Base-by-base conservation (phyloP, 805 yeast species). In the Dipodascopsis uninucleata region DNA sequence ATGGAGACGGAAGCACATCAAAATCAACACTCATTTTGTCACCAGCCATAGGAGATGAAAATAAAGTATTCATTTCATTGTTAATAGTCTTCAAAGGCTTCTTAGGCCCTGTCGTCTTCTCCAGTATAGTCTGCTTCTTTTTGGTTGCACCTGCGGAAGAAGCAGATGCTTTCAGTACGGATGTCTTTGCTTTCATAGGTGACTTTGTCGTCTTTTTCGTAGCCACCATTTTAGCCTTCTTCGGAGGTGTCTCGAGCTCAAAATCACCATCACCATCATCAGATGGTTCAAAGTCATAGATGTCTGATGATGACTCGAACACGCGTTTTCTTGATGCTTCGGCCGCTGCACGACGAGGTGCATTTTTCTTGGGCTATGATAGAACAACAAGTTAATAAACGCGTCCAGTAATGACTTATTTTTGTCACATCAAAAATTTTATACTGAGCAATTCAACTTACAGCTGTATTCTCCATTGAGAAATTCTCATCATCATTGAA, bases 251-350 rank as follows among this genome's bases (percentile, higher is more conserved):
- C 41, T 39, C 35, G 14, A 28, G 22, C 21, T 38, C 46, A 26
- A 43, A 47, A 33, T 39, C 50, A 29, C 38, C 42, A 3, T 23
- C 42, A 28, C 40, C 50, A 21, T 39, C 45, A 25, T 37, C 33
- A 9, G 17, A 35, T n/a, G 24, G 38, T 14, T 28, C 38, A 39
- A 48, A 42, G 31, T 43, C 47, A 36, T 40, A 38, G 4, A 41
- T 39, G 14, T 49, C 53, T 8, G 45, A 43, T n/a, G 53, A 49
- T 28, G 35, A 47, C 2, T 48, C 49, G 5, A 44, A 25, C 17
- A 45, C 16, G 14, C 55, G 55, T 33, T 50, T 50, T 6, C 37
- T 26, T 18, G 54, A 42, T 4, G 52, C 49, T 6, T 43, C 53
- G 10, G 49, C 44, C 7, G 48, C 53, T 9, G 49, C 49, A 14